Percentiles rank a stretch among this genome's conserved stretches.
phyloP scores from a whole-genome alignment of 345 rosid species.

The Lagerstroemia speciosa region DNA sequence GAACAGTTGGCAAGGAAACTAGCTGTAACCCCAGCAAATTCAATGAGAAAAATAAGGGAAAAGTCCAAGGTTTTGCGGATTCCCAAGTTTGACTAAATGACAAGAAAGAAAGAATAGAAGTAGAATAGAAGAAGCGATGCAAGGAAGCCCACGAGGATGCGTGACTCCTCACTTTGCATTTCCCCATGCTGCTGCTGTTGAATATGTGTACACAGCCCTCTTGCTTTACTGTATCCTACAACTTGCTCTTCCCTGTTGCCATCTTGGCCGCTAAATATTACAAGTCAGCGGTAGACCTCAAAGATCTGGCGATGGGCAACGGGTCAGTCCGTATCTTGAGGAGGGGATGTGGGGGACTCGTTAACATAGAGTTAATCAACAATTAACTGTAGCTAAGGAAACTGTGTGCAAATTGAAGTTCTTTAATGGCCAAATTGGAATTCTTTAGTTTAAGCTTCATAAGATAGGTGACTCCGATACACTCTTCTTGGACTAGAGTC shows the following conservation, averaged over 20 bases:
- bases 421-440: background rate
- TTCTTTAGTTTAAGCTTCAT: background rate
- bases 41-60: background rate
- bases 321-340: background rate
- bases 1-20: background rate
- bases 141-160: background rate
- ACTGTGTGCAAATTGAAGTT: background rate
- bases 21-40: background rate
- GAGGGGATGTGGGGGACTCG: no score
- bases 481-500: no score
- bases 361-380: background rate
- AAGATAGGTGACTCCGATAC: background rate
- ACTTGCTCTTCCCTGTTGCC: background rate
- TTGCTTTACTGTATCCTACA: background rate
- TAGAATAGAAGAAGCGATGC: background rate
- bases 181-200: background rate
- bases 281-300: background rate
- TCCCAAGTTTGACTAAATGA: background rate
- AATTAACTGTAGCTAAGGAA: background rate
- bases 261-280: background rate
- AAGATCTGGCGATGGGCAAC: background rate
- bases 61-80: background rate
- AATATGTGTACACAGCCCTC: background rate
- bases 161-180: background rate
- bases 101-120: background rate